Percentiles rank a stretch among this genome's conserved stretches.
These are phyloP conservation scores for Penicillium manginii DNA, from an alignment of 495 filamentous ascomycete genomes.

Conservation along the genomic window DNA sequence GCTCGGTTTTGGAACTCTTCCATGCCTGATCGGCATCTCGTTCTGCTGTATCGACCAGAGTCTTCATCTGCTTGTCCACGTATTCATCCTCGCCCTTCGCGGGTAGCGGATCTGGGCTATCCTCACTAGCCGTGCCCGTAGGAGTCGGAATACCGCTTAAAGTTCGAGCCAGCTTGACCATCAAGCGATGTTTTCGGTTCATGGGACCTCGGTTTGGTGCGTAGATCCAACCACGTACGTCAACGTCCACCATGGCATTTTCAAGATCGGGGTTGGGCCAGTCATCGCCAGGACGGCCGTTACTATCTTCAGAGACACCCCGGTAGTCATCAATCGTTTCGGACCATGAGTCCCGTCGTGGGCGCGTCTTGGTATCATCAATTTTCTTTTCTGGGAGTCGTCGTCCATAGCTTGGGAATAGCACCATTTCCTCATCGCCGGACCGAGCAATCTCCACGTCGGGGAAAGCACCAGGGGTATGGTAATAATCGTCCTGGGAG, in stretches of 20 bases:
- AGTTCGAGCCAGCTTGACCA: slow-evolving; percentile 80
- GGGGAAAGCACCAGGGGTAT: slow-evolving; percentile 78
- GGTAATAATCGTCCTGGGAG: slow-evolving; percentile 56
- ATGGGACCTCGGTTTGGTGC: slow-evolving; percentile 83
- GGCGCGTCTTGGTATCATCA: slow-evolving; percentile 23
- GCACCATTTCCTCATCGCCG: slow-evolving; percentile 87
- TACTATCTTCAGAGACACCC: slow-evolving; percentile 25
- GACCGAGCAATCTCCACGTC: slow-evolving; percentile 76
- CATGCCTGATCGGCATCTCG: slow-evolving; percentile 71
- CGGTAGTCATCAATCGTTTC: slow-evolving; percentile 46
- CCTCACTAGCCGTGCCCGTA: slow-evolving; percentile 36
- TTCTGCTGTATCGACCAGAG: slow-evolving; percentile 71
- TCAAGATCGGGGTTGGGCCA: slow-evolving; percentile 74
- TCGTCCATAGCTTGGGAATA: slow-evolving; percentile 91
- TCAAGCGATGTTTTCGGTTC: slow-evolving; percentile 81
- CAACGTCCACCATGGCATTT: slow-evolving; percentile 81
- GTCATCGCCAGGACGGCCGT: slow-evolving; percentile 47
- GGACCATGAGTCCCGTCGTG: slow-evolving; percentile 36
- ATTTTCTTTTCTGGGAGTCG: slow-evolving; percentile 49
- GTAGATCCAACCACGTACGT: slow-evolving; percentile 94
- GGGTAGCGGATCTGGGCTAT: slow-evolving; percentile 23
- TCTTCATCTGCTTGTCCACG: slow-evolving; percentile 71
- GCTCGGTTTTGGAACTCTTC: slow-evolving; percentile 38
- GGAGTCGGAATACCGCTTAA: slow-evolving; percentile 83
- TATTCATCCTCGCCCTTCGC: slow-evolving; percentile 56